phyloP scores from a whole-genome alignment of 2,329 filamentous ascomycete genomes.

The Raffaelea arxii region DNA sequence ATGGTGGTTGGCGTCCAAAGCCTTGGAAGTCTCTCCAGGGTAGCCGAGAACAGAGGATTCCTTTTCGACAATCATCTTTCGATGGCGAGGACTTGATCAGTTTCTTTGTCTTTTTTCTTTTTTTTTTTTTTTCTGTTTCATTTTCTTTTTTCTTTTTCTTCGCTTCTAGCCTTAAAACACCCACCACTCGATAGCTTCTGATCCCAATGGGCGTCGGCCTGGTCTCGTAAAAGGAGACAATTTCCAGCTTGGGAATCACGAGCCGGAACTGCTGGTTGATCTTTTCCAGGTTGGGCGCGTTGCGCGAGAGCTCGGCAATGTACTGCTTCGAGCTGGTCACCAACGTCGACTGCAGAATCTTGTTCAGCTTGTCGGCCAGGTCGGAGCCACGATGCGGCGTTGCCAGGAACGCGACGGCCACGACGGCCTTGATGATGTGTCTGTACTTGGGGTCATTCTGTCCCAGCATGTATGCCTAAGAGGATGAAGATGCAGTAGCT shows the following conservation, averaged over 20 bases:
- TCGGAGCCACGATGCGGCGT: conserved; percentile 11
- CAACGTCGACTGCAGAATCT: background rate
- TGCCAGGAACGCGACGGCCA: conserved; percentile 7
- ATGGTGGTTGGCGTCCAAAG: conserved; percentile 17
- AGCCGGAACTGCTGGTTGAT: conserved; percentile 22
- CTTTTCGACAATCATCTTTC: conserved; percentile 14
- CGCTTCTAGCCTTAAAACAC: too few species aligned
- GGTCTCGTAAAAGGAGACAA: conserved; percentile 23
- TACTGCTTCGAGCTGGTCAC: conserved; percentile 6
- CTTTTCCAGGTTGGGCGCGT: conserved; percentile 10
- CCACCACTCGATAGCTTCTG: background rate
- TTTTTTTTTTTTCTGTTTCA: too few species aligned
- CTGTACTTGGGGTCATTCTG: conserved; percentile 1
- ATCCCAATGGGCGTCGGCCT: conserved; percentile 10
- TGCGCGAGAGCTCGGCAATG: conserved; percentile 12
- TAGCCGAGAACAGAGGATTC: conserved; percentile 16
- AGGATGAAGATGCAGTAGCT: background rate
- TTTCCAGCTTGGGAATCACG: conserved; percentile 12
- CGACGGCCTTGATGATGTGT: background rate
- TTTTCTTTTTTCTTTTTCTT: too few species aligned
- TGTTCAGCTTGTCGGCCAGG: conserved; percentile 5
- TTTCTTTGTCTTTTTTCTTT: too few species aligned
- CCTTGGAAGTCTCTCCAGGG: conserved; percentile 9
- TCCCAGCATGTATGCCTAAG: background rate
- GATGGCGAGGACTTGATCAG: too few species aligned